These are phyloP conservation scores for Plasmodium malariae DNA, from an alignment of 169 alveolate species.

Conservation along the genomic window DNA sequence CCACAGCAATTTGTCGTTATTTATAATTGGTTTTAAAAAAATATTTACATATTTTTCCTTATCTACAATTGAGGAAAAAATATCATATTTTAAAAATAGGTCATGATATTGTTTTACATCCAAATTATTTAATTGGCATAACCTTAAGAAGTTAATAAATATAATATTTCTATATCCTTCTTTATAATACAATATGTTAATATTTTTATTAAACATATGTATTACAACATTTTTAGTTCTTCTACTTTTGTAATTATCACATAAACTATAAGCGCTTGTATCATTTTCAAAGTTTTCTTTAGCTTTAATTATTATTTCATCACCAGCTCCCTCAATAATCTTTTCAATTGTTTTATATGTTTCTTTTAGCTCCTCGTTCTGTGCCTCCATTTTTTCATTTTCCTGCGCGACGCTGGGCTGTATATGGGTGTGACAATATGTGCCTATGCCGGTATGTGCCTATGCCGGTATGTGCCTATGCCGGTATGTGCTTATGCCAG, in stretches of 20 bases:
- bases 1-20: conserved; percentile 74
- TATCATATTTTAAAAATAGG: conserved; percentile 67
- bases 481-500: too few relatives aligned
- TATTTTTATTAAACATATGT: conserved; percentile 77
- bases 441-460: too few relatives aligned
- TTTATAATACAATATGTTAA: conserved; percentile 47
- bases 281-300: conserved; percentile 77
- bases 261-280: conserved; percentile 83
- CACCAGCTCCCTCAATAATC: not conserved
- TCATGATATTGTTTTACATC: conserved; percentile 69
- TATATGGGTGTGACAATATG: too few relatives aligned
- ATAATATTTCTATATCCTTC: conserved; percentile 72
- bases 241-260: conserved; percentile 83
- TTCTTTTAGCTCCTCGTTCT: not conserved
- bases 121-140: conserved; percentile 71
- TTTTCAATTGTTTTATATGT: not conserved
- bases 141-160: conserved; percentile 73
- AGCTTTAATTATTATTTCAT: not conserved
- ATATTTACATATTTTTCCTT: conserved; percentile 43
- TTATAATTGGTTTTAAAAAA: conserved; percentile 69
- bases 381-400: conserved; percentile 10
- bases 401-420: not conserved
- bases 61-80: conserved; percentile 20
- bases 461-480: too few relatives aligned
- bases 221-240: conserved; percentile 81